phyloP scores from a whole-genome alignment of 2,329 filamentous ascomycete species.

The Gaeumannomyces tritici region DNA sequence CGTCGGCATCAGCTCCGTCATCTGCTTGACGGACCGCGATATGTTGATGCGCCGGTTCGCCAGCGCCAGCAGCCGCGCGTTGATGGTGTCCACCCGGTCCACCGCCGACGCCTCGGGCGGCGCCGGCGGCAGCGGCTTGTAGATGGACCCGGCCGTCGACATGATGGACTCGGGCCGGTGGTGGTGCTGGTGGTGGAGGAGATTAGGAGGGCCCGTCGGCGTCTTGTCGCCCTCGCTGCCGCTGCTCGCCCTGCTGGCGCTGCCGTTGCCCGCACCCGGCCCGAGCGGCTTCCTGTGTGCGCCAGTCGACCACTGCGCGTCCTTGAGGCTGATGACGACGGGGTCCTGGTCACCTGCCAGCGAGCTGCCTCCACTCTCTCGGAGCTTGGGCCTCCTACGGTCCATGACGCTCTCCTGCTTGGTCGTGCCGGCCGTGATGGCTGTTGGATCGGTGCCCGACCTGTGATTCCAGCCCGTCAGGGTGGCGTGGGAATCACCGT shows the following conservation, averaged over 20 bases:
- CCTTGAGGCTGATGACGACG: slow-evolving; percentile 23
- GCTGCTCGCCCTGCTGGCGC: slow-evolving; percentile 7
- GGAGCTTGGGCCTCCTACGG: slow-evolving; percentile 9
- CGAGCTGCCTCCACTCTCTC: slow-evolving; percentile 18
- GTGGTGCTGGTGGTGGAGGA: no score
- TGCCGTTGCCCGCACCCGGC: slow-evolving; percentile 9
- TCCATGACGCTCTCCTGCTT: slow-evolving; percentile 24
- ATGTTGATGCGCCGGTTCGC: slow-evolving; percentile 62
- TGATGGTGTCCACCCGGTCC: slow-evolving; percentile 57
- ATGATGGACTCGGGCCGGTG: slow-evolving; percentile 14
- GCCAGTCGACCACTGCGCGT: slow-evolving; percentile 20
- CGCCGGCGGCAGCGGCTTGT: slow-evolving; percentile 52
- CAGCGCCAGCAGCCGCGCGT: slow-evolving; percentile 56
- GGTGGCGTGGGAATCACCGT: background rate
- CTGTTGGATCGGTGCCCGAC: background rate
- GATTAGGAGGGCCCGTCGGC: slow-evolving; percentile 10
- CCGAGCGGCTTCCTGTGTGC: slow-evolving; percentile 1
- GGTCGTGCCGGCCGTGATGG: slow-evolving; percentile 1
- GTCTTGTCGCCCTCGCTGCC: slow-evolving; percentile 4
- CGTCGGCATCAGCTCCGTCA: slow-evolving; percentile 68
- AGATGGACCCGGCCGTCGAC: slow-evolving; percentile 25
- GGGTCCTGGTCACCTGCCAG: slow-evolving; percentile 14
- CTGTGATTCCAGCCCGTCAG: background rate
- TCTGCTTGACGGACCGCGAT: slow-evolving; percentile 61
- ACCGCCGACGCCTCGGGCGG: slow-evolving; percentile 49